These are phyloP conservation scores for Lipomyces kockii DNA, from an alignment of 805 yeast genomes.

Conservation along the genomic window DNA sequence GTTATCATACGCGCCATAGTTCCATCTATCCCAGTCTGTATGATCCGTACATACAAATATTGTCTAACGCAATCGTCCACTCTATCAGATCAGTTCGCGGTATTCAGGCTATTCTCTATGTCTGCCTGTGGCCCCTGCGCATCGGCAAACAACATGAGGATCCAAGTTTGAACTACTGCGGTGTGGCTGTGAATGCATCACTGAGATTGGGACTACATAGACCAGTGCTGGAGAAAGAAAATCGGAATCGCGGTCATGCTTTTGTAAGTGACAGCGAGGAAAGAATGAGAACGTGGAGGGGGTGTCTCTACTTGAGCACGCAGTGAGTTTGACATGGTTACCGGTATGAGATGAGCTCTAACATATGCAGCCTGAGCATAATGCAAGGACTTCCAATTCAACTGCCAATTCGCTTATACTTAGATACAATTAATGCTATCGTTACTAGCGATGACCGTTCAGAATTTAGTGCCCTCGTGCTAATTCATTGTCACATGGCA, in stretches of 20 bases:
- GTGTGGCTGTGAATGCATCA: constrained; percentile 5
- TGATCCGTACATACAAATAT: neutral
- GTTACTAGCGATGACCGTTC: neutral
- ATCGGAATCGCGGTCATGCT: neutral
- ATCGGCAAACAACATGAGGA: neutral
- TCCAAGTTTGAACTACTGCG: constrained; percentile 1
- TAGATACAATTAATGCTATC: neutral
- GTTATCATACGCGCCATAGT: neutral
- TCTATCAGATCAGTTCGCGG: neutral
- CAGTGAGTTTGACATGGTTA: neutral
- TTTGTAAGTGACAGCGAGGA: neutral
- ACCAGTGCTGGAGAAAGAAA: neutral
- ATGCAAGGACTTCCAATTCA: constrained; percentile 6
- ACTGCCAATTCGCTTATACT: constrained; percentile 2
- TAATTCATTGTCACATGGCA: constrained; percentile 12
- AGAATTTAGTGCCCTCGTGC: constrained; percentile 2
- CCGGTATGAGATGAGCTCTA: neutral
- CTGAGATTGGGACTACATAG: neutral
- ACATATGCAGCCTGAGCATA: neutral
- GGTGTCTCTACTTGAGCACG: constrained; percentile 9
- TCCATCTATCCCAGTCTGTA: neutral
- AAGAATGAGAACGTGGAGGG: constrained; percentile 4
- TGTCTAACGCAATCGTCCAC: neutral
- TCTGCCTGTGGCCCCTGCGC: constrained; percentile 3
- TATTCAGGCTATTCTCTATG: constrained; percentile 1